Evolutionary conservation across 2,329 filamentous ascomycete genomes (phyloP).

Genomic region (Aspergillus sp.): DNA sequence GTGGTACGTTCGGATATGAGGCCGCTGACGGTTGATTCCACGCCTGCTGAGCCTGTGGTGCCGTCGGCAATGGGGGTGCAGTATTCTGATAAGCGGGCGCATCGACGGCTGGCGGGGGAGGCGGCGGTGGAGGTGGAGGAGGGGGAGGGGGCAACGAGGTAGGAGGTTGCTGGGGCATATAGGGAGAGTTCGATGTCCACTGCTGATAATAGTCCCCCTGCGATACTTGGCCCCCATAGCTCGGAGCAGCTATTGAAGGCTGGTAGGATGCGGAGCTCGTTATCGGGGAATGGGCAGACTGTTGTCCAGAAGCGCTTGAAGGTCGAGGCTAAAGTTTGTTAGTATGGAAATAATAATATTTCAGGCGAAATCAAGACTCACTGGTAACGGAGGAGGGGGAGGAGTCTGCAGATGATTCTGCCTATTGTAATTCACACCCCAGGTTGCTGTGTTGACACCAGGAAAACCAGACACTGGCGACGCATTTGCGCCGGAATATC

Average conservation of each 20-base stretch:
- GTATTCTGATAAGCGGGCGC: slow-evolving; percentile 34
- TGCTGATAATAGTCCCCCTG: slow-evolving; percentile 15
- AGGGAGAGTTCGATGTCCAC: slow-evolving; percentile 23
- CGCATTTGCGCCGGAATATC: slow-evolving; percentile 9
- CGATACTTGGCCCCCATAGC: slow-evolving; percentile 16
- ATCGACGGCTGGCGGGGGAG: slow-evolving; percentile 25
- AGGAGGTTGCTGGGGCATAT: slow-evolving; percentile 23
- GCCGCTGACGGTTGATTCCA: slow-evolving; percentile 28
- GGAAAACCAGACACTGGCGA: slow-evolving; percentile 20
- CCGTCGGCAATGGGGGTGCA: slow-evolving; percentile 5
- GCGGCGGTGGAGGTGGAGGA: slow-evolving; percentile 41
- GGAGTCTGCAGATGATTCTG: slow-evolving; percentile 27
- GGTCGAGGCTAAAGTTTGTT: slow-evolving; percentile 35
- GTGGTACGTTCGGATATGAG: slow-evolving; percentile 31
- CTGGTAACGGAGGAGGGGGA: slow-evolving; percentile 38
- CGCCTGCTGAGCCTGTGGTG: slow-evolving; percentile 25
- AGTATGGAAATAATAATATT: slow-evolving; percentile 6
- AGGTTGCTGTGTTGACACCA: slow-evolving; percentile 35
- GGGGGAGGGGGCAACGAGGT: slow-evolving; percentile 25
- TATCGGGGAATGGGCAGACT: slow-evolving; percentile 21
- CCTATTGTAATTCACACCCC: slow-evolving; percentile 47
- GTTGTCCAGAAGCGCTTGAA: slow-evolving; percentile 26
- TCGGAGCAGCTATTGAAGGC: slow-evolving; percentile 18
- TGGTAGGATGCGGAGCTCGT: slow-evolving; percentile 20
- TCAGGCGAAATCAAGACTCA: slow-evolving; percentile 22